Evolutionary conservation across 1,284 basidiomycete species (phyloP), one percentile per base, ranked within the genome.

Genomic region (Moesziomyces aphidis): DNA sequence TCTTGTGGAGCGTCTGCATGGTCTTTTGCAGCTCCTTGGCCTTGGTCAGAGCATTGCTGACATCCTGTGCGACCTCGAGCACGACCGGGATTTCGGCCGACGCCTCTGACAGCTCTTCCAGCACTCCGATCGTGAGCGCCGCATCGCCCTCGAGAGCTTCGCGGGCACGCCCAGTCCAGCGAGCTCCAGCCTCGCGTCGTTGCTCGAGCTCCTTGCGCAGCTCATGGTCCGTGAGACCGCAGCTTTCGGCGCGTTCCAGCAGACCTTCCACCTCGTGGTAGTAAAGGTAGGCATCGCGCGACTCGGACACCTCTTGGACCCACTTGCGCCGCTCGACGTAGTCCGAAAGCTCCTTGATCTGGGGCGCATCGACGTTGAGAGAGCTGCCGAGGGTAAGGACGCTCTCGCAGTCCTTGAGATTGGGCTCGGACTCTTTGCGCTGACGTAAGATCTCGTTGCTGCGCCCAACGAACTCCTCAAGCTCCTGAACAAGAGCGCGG

Each of bases 301-400:
- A 83, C 19, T 85, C 85, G 59, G 90, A 82, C 31, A 85, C 85
- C 23, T 86, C 85, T 49, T 89, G 88, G 11, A 87, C 87, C 67
- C 90, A 90, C 50, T 89, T 89, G 74, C 90, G 89, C 26, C 93
- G 86, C 57, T 90, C 88, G 22, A 93, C 90, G 68, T 93, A 90
- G 83, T 90, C 90, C 85, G 92, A 91, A 19, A 95, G 87, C 76
- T 92, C 89, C 19, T 88, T 85, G 22, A 93, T 87, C 82, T 93
- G 91, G 44, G 91, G 89, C 5, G 94, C 87, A 51, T 89, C 86
- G n/a, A 94, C 91, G 70, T 93, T 93, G 60, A 93, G 83, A 9
- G 91, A 90, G 10, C 89, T 90, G 9, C 90, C 90, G 44, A 91
- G 88, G 47, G 89, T 83, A 51, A 93, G 87, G 2, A 93, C 85